A percentile compares a stretch with the other conserved stretches of the same genome.
These are phyloP conservation scores for Sutorius australiensis DNA, from an alignment of 768 basidiomycete genomes.

Conservation along the genomic window DNA sequence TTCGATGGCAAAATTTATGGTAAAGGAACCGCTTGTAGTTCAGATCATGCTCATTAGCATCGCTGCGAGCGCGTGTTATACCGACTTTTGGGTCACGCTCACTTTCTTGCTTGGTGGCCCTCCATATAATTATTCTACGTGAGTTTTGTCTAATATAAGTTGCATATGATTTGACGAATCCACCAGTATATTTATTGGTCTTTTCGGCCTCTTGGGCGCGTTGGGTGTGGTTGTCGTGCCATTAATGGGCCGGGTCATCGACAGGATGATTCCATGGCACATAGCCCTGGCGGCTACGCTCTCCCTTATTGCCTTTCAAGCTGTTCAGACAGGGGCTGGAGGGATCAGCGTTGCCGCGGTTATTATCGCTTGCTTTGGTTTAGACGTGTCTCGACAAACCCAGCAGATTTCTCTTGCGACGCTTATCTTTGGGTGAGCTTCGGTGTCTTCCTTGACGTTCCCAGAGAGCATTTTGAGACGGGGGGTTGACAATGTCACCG, in stretches of 20 bases:
- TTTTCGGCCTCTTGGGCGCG: conserved; percentile 69
- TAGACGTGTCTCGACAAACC: conserved; percentile 67
- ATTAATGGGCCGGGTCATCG: conserved; percentile 61
- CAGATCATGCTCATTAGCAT: conserved; percentile 61
- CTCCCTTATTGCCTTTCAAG: conserved; percentile 45
- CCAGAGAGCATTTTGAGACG: background rate
- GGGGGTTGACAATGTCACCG: background rate
- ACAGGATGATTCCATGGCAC: conserved; percentile 69
- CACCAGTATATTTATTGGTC: conserved; percentile 49
- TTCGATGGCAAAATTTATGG: conserved; percentile 70
- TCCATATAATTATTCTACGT: conserved; percentile 72
- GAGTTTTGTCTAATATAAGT: conserved; percentile 5
- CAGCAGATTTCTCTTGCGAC: conserved; percentile 63
- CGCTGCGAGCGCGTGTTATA: conserved; percentile 51
- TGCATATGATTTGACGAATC: background rate
- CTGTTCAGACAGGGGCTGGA: conserved; percentile 64
- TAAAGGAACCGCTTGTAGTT: conserved; percentile 72
- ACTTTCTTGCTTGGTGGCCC: conserved; percentile 75
- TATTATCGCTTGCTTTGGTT: conserved; percentile 58
- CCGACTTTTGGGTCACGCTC: conserved; percentile 64
- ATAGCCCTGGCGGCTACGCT: conserved; percentile 55
- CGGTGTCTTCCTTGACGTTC: background rate
- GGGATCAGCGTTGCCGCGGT: conserved; percentile 66
- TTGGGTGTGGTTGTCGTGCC: conserved; percentile 66
- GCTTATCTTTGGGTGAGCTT: conserved; percentile 43